Percentiles rank a stretch among this genome's conserved stretches.
Conservation (phyloP, 805 yeast genomes). For the Helenozyma baotianmanensis region DNA sequence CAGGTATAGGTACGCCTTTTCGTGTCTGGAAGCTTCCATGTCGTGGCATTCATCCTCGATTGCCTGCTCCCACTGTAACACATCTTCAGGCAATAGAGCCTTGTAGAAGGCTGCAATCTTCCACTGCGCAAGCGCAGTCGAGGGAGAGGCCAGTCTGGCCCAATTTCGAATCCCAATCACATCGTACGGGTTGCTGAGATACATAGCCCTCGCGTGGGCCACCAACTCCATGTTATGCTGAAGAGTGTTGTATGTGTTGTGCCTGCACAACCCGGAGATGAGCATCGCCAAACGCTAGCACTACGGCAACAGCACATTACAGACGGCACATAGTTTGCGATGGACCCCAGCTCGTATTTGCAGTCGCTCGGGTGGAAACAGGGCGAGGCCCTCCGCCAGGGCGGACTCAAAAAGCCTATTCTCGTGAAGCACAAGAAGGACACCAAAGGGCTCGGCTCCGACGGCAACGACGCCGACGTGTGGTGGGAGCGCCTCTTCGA, state of each 20-base stretch:
- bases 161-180: no score
- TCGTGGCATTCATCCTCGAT: constrained; percentile 1
- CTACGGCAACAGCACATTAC: neutral
- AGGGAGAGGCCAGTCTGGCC: no score
- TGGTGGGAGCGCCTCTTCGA: constrained; percentile 99
- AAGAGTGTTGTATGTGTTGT: neutral
- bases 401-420: constrained; percentile 81
- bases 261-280: neutral
- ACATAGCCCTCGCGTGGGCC: no score
- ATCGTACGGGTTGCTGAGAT: no score
- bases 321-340: no score
- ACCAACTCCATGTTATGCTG: no score
- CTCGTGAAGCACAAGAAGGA: constrained; percentile 88
- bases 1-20: constrained; percentile 1
- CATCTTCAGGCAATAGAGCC: constrained; percentile 4
- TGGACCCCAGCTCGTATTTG: constrained; percentile 75
- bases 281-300: constrained; percentile 4
- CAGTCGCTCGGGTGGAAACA: constrained; percentile 85
- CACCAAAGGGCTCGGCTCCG: constrained; percentile 85
- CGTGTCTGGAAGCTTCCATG: neutral
- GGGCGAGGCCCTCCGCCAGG: constrained; percentile 78
- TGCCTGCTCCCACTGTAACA: constrained; percentile 6
- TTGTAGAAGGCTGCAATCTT: constrained; percentile 1
- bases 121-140: no score
- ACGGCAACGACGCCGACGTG: constrained; percentile 69